Evolutionary conservation across 345 rosid species (phyloP), one percentile per base, ranked within the genome.

Genomic region (Pistacia vera): DNA sequence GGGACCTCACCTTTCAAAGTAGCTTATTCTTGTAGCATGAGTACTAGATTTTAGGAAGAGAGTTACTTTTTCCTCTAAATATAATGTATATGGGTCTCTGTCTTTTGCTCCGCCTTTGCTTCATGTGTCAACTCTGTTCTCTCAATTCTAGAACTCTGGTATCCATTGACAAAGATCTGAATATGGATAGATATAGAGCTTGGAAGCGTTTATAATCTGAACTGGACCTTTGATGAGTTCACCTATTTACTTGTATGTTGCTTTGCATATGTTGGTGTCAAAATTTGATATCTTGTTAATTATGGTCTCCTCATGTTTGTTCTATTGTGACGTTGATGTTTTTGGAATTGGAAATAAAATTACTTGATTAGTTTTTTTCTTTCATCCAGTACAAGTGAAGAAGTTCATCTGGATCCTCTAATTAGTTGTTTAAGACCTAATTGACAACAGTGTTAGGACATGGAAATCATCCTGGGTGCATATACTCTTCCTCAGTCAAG

Each of bases 21-120:
- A 5, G 79, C 51, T 51, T 66, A 33, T 38, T 78, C 70, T 4
- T 74, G 76, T 48, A 78, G 66, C 46, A 74, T 71, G 71, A 78
- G 60, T 66, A 35, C 70, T 38, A 66, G 76, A 61, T 52, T 66
- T 22, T 70, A 74, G 77, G 64, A 58, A 48, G 48, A 52, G 36
- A 16, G 16, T 38, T 49, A n/a, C 25, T 48, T 72, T 48, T 41
- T 38, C 36, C 4, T 41, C 56, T 7, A 35, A 44, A 69, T 73
- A 62, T 51, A 46, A 60, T 70, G 60, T 76, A 74, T 60, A 10
- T 46, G 74, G 38, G 25, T 46, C 36, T 55, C 46, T 60, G 52
- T 74, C 49, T 35, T 38, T 57, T 11, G 25, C 48, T 18, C n/a
- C n/a, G 0, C 64, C 52, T 71, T 57, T 11, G 55, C 30, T 44